Evolutionary conservation across 2,329 filamentous ascomycete genomes (phyloP).

Genomic region (Pezicula carpinea): DNA sequence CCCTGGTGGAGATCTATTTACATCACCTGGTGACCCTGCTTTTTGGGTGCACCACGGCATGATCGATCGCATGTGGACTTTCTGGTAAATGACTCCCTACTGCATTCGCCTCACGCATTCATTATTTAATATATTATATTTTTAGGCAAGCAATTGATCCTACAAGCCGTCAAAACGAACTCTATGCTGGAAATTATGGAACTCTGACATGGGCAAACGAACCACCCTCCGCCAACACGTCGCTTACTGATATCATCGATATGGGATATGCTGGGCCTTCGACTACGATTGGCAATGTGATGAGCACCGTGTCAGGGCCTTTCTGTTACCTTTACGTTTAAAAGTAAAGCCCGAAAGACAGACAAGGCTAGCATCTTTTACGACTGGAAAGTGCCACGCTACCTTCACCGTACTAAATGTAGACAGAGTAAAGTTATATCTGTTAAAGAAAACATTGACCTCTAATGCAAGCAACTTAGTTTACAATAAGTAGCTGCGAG

Average conservation of each 20-base stretch:
- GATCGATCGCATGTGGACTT: slow-evolving; percentile 32
- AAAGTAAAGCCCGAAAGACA: no score
- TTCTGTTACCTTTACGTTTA: not conserved
- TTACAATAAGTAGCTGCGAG: no score
- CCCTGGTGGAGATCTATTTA: slow-evolving; percentile 36
- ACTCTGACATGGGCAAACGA: not conserved
- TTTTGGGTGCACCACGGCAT: slow-evolving; percentile 42
- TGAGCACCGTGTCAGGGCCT: not conserved
- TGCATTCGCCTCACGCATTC: not conserved
- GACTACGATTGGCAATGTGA: not conserved
- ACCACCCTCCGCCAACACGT: not conserved
- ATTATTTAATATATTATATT: not conserved
- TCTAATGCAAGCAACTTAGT: no score
- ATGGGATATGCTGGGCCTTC: not conserved
- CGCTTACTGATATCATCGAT: not conserved
- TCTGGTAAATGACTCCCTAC: not conserved
- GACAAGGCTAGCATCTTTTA: no score
- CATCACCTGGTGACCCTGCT: slow-evolving; percentile 38
- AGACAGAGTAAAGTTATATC: no score
- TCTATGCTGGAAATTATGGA: not conserved
- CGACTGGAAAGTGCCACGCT: no score
- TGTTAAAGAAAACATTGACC: no score
- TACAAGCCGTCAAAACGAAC: not conserved
- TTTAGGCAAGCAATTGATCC: not conserved
- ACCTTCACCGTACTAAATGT: no score